Conservation (phyloP, 1,284 basidiomycete species). For the Vanrija humicola region DNA sequence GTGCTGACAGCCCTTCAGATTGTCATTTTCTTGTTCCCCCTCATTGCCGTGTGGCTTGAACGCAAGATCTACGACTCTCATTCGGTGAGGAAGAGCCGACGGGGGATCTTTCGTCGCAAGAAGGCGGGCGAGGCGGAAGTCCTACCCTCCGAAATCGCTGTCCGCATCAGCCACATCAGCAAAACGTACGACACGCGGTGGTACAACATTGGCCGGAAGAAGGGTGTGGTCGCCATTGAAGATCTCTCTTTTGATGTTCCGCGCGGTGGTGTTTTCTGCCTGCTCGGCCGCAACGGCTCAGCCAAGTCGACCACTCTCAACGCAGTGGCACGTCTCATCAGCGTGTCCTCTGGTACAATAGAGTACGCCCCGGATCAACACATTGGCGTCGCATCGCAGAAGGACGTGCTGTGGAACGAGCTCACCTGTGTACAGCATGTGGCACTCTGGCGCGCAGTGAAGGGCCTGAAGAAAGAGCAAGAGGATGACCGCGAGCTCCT, state of each 20-base stretch:
- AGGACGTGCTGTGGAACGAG: slow-evolving; percentile 75
- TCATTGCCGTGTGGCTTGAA: slow-evolving; percentile 60
- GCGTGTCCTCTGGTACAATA: slow-evolving; percentile 59
- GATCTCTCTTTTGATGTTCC: slow-evolving; percentile 65
- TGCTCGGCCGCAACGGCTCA: slow-evolving; percentile 63
- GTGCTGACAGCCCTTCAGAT: slow-evolving; percentile 51
- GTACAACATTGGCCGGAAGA: slow-evolving; percentile 35
- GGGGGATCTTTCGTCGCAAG: neutral
- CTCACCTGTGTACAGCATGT: slow-evolving; percentile 69
- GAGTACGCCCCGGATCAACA: slow-evolving; percentile 53
- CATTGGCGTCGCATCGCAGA: slow-evolving; percentile 74
- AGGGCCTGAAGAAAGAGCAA: slow-evolving; percentile 46
- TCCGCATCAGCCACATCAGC: slow-evolving; percentile 21
- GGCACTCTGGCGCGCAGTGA: slow-evolving; percentile 67
- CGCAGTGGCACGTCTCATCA: slow-evolving; percentile 61
- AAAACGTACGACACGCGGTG: slow-evolving; percentile 26
- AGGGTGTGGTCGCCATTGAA: slow-evolving; percentile 58
- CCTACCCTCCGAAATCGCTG: slow-evolving; percentile 16
- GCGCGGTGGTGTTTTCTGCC: slow-evolving; percentile 65
- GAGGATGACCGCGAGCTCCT: slow-evolving; percentile 58
- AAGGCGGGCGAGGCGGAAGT: neutral
- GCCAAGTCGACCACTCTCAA: slow-evolving; percentile 73
- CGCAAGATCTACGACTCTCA: slow-evolving; percentile 55
- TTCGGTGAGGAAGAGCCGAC: no score
- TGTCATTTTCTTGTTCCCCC: slow-evolving; percentile 67